Conservation (phyloP, 352 stramenopile species). For the Pythium biforme region DNA sequence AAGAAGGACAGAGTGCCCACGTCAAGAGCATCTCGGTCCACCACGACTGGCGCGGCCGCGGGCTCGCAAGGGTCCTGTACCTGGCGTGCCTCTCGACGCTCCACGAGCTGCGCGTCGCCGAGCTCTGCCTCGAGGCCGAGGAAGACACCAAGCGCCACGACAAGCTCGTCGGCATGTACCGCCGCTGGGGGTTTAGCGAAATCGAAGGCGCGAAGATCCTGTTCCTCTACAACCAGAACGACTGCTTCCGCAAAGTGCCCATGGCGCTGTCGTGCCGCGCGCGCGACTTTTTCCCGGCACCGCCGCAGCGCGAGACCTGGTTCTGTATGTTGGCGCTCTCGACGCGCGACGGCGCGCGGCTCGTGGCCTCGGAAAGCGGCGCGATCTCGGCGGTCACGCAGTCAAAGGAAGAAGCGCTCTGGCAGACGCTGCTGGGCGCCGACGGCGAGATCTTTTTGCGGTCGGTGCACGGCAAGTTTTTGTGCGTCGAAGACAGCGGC, state of each 20-base stretch:
- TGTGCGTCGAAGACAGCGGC: slow-evolving; percentile 77
- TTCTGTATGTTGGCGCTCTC: slow-evolving; percentile 80
- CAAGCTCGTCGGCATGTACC: slow-evolving; percentile 70
- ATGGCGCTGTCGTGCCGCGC: slow-evolving; percentile 58
- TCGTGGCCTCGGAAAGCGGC: slow-evolving; percentile 69
- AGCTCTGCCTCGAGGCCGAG: slow-evolving; percentile 33
- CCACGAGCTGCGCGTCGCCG: slow-evolving; percentile 45
- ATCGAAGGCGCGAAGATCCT: slow-evolving; percentile 60
- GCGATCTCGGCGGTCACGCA: slow-evolving; percentile 31
- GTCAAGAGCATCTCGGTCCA: slow-evolving; percentile 78
- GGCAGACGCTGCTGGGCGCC: slow-evolving; percentile 67
- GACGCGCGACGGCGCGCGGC: slow-evolving; percentile 58
- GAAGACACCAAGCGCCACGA: slow-evolving; percentile 38
- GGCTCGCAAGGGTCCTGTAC: slow-evolving; percentile 76
- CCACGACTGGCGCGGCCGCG: slow-evolving; percentile 61
- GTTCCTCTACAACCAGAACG: slow-evolving; percentile 82
- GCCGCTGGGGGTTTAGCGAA: slow-evolving; percentile 62
- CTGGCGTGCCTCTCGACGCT: slow-evolving; percentile 71
- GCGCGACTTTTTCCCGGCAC: slow-evolving; percentile 44
- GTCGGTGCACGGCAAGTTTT: slow-evolving; percentile 79
- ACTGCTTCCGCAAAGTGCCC: slow-evolving; percentile 83
- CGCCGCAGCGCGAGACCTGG: slow-evolving; percentile 46
- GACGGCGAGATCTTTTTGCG: slow-evolving; percentile 67
- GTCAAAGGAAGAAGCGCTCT: slow-evolving; percentile 43
- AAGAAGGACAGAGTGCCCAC: slow-evolving; percentile 50